These are phyloP conservation scores for Phytophthora agathidicida DNA, from an alignment of 352 stramenopile genomes.

Conservation along the genomic window DNA sequence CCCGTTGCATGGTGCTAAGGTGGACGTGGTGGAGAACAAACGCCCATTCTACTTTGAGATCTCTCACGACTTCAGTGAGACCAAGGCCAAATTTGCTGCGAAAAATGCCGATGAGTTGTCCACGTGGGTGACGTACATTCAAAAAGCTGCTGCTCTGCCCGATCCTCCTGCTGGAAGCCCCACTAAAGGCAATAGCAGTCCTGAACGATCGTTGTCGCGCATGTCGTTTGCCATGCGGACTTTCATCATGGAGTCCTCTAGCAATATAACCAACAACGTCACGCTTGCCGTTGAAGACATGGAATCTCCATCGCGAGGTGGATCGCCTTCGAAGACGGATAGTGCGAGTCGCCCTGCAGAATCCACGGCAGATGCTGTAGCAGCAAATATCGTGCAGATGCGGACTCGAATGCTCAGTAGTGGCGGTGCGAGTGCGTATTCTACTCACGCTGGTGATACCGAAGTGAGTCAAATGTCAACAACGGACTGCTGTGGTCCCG, in stretches of 20 bases:
- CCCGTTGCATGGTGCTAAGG: conserved; percentile 62
- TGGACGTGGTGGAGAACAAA: conserved; percentile 70
- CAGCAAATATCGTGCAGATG: conserved; percentile 20
- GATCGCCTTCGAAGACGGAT: conserved; percentile 25
- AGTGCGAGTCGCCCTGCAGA: conserved; percentile 15
- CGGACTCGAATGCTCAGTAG: conserved; percentile 37
- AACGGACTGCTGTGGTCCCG: conserved; percentile 30
- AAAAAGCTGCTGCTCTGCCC: conserved; percentile 49
- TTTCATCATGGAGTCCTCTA: conserved; percentile 69
- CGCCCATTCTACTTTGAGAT: conserved; percentile 86
- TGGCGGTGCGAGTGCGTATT: conserved; percentile 23
- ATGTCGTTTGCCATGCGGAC: conserved; percentile 83
- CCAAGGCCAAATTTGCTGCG: conserved; percentile 77
- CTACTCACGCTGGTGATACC: conserved; percentile 29
- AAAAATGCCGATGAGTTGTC: conserved; percentile 66
- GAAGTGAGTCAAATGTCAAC: conserved; percentile 37
- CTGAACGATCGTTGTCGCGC: conserved; percentile 53
- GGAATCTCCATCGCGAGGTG: conserved; percentile 3
- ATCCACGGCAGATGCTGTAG: conserved; percentile 20
- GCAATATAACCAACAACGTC: conserved; percentile 13
- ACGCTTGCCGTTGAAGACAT: conserved; percentile 7
- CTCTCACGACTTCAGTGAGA: conserved; percentile 72
- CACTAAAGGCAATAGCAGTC: conserved; percentile 44
- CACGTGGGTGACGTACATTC: conserved; percentile 63
- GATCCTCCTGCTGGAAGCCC: conserved; percentile 52